phyloP scores from a whole-genome alignment of 805 yeast genomes.

The Wickerhamiella azymoides region DNA sequence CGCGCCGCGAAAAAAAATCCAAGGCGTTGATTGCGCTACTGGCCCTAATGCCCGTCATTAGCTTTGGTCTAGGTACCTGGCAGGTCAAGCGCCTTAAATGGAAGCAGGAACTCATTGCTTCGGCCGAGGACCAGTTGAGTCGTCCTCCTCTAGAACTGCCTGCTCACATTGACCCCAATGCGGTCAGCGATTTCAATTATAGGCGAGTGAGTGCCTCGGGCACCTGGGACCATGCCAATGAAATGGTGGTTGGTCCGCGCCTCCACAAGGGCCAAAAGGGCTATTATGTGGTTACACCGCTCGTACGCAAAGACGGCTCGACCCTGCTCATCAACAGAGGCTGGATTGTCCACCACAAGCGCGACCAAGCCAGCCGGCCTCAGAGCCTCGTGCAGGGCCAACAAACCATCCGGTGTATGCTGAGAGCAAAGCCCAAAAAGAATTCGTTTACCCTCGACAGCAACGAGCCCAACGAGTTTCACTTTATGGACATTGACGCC shows the following conservation, averaged over 20 bases:
- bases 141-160: slow-evolving; percentile 65
- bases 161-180: slow-evolving; percentile 37
- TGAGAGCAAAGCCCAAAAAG: slow-evolving; percentile 52
- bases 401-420: slow-evolving; percentile 57
- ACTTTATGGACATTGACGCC: slow-evolving; percentile 64
- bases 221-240: slow-evolving; percentile 67
- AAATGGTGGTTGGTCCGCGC: slow-evolving; percentile 86
- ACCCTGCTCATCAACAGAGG: slow-evolving; percentile 81
- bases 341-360: slow-evolving; percentile 58
- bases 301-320: slow-evolving; percentile 62
- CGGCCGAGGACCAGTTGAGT: slow-evolving; percentile 69
- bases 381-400: slow-evolving; percentile 59
- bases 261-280: slow-evolving; percentile 60
- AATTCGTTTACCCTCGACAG: slow-evolving; percentile 59
- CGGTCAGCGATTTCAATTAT: slow-evolving; percentile 63
- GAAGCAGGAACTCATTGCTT: slow-evolving; percentile 74
- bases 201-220: slow-evolving; percentile 70
- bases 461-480: slow-evolving; percentile 54
- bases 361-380: slow-evolving; percentile 45
- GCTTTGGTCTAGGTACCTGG: slow-evolving; percentile 87
- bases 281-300: slow-evolving; percentile 68
- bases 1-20: slow-evolving; percentile 29
- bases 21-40: slow-evolving; percentile 32
- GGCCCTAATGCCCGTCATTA: slow-evolving; percentile 67
- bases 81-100: slow-evolving; percentile 73